Conservation (phyloP, 1,284 basidiomycete species). For the Trichosporon sp. region DNA sequence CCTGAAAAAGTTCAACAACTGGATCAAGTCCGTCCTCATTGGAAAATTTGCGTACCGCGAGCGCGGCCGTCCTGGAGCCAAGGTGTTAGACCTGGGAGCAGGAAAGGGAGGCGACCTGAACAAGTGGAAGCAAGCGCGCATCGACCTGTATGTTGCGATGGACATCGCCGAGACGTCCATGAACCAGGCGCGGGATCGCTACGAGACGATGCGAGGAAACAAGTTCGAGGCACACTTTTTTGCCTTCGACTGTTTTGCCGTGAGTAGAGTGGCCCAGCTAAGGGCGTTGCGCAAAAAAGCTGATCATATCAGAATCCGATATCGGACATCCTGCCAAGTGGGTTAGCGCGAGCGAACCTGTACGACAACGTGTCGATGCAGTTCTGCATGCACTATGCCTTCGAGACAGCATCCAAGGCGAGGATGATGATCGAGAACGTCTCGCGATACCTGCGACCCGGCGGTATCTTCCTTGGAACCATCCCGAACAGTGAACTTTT, state of each 20-base stretch:
- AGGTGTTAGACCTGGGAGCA: constrained; percentile 92
- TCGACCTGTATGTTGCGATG: constrained; percentile 72
- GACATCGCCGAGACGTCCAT: constrained; percentile 89
- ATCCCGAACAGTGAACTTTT: constrained; percentile 80
- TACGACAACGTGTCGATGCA: constrained; percentile 97
- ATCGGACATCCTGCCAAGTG: constrained; percentile 61
- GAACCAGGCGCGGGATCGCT: constrained; percentile 75
- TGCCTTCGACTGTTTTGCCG: constrained; percentile 80
- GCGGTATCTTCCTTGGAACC: constrained; percentile 89
- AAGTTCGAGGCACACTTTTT: constrained; percentile 75
- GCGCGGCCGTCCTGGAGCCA: constrained; percentile 45
- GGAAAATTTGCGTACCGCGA: constrained; percentile 58
- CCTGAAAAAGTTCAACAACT: constrained; percentile 97
- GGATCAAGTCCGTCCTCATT: constrained; percentile 94
- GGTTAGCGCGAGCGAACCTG: constrained; percentile 51
- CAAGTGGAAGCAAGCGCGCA: constrained; percentile 89
- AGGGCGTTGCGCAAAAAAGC: neutral
- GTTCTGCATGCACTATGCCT: constrained; percentile 99
- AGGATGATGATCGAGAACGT: constrained; percentile 92
- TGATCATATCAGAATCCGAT: constrained; percentile 55
- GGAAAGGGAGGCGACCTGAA: constrained; percentile 96
- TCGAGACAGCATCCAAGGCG: constrained; percentile 79
- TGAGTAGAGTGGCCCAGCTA: constrained; percentile 27
- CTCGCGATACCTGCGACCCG: constrained; percentile 66
- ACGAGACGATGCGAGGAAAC: constrained; percentile 52